Conservation (phyloP, 768 basidiomycete species). For the Trametes villosa region DNA sequence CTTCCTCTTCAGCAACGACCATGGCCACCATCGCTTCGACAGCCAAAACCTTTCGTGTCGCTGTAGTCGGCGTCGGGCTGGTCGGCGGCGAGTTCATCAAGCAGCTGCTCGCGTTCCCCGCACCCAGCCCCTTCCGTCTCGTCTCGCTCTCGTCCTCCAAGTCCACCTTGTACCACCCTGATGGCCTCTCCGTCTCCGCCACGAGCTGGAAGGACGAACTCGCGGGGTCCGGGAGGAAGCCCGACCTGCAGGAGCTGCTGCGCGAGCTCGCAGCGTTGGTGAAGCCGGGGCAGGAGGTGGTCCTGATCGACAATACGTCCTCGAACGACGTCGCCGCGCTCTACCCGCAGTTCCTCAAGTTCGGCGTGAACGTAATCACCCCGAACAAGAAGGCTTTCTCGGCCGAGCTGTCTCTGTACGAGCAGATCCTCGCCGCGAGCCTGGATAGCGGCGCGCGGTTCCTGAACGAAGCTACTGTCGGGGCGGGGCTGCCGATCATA, state of each 20-base stretch:
- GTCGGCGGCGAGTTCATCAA: conserved; percentile 88
- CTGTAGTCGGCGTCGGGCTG: conserved; percentile 89
- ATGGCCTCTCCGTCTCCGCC: conserved; percentile 45
- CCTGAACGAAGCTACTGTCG: conserved; percentile 90
- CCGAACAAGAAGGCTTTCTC: conserved; percentile 99
- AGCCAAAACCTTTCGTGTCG: conserved; percentile 50
- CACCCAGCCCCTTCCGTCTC: conserved; percentile 61
- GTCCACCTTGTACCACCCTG: conserved; percentile 56
- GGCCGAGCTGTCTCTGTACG: conserved; percentile 66
- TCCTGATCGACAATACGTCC: conserved; percentile 92
- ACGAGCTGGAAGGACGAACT: conserved; percentile 55
- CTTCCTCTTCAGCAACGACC: neutral
- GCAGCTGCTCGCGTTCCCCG: conserved; percentile 73
- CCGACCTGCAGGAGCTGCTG: conserved; percentile 46
- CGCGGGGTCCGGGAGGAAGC: conserved; percentile 47
- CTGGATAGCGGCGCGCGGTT: conserved; percentile 65
- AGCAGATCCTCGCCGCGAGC: conserved; percentile 65
- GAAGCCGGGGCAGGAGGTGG: conserved; percentile 52
- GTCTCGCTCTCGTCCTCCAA: conserved; percentile 73
- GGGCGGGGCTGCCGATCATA: conserved; percentile 93
- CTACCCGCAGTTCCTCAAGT: conserved; percentile 80
- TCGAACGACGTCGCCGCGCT: conserved; percentile 77
- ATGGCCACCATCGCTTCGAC: conserved; percentile 22
- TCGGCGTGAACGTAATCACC: conserved; percentile 87
- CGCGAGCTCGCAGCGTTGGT: conserved; percentile 51